A percentile compares a stretch with the other conserved stretches of the same genome.
These are phyloP conservation scores for Golubevia sp. DNA, from an alignment of 1,284 basidiomycete genomes.

Conservation along the genomic window DNA sequence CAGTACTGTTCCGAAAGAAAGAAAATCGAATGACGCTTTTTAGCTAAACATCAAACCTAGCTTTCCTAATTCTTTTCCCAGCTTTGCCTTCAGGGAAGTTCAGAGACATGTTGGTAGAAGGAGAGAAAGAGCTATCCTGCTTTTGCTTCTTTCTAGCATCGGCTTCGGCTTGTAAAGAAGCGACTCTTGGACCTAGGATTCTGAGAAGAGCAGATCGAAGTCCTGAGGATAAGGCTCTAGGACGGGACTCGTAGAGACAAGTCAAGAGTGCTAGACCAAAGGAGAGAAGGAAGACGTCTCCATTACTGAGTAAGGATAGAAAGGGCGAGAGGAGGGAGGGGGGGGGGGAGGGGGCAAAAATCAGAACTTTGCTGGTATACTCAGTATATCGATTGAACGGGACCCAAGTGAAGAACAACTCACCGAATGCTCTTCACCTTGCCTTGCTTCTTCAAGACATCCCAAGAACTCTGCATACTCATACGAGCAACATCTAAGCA, in stretches of 20 bases:
- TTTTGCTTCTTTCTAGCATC: no score
- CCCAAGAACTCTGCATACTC: conserved; percentile 17
- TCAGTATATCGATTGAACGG: background rate
- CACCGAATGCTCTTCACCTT: conserved; percentile 14
- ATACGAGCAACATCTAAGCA: conserved; percentile 19
- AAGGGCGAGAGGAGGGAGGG: background rate
- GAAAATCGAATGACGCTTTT: no score
- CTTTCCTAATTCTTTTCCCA: no score
- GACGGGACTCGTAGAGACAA: conserved; percentile 27
- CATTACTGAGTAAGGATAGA: conserved; percentile 9
- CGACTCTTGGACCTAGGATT: conserved; percentile 2
- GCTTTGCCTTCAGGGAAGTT: no score
- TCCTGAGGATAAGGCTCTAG: conserved; percentile 13
- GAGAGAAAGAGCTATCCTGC: no score
- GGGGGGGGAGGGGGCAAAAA: background rate
- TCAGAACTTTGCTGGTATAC: background rate
- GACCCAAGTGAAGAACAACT: conserved; percentile 1
- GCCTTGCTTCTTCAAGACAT: conserved; percentile 17
- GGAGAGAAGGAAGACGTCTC: conserved; percentile 28
- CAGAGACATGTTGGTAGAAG: no score
- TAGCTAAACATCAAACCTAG: no score
- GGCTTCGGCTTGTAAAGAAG: no score
- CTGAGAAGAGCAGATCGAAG: conserved; percentile 4
- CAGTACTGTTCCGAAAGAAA: no score
- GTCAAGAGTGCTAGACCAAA: conserved; percentile 24